Evolutionary conservation across 176 grass and related monocot genomes (phyloP).

Genomic region (Poa annua): DNA sequence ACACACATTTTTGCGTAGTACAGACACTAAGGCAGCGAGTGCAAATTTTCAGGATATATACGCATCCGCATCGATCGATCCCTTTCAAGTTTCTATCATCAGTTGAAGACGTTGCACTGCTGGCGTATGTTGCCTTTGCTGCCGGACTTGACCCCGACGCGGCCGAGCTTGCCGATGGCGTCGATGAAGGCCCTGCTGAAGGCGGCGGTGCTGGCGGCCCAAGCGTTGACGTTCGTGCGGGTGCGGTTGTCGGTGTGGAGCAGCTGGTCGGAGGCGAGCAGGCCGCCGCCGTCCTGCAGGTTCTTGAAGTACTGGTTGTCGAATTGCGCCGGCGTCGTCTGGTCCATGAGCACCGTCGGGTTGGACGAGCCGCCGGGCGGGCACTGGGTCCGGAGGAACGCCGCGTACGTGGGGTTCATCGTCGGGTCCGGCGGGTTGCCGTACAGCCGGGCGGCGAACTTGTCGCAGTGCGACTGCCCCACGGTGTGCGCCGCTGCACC

Average conservation of each 20-base stretch:
- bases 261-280: slow-evolving; percentile 67
- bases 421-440: slow-evolving; percentile 46
- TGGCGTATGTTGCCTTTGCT: slow-evolving; percentile 66
- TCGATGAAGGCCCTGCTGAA: slow-evolving; percentile 66
- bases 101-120: slow-evolving; percentile 77
- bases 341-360: slow-evolving; percentile 65
- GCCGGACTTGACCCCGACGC: slow-evolving; percentile 80
- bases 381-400: slow-evolving; percentile 55
- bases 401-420: slow-evolving; percentile 60
- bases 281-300: slow-evolving; percentile 60
- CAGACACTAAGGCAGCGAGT: neutral
- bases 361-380: slow-evolving; percentile 39
- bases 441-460: slow-evolving; percentile 60
- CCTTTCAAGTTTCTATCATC: neutral
- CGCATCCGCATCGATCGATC: neutral
- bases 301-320: slow-evolving; percentile 96
- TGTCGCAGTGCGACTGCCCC: slow-evolving; percentile 74
- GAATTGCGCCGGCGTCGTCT: slow-evolving; percentile 57
- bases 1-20: neutral
- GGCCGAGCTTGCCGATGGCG: slow-evolving; percentile 63
- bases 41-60: neutral
- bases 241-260: slow-evolving; percentile 76
- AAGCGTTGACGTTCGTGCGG: slow-evolving; percentile 45
- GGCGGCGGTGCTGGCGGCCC: slow-evolving; percentile 47
- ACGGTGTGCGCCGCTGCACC: slow-evolving; percentile 66